A percentile compares a stretch with the other conserved stretches of the same genome.
phyloP scores from a whole-genome alignment of 2,329 filamentous ascomycete genomes.

The Xylaria multiplex region DNA sequence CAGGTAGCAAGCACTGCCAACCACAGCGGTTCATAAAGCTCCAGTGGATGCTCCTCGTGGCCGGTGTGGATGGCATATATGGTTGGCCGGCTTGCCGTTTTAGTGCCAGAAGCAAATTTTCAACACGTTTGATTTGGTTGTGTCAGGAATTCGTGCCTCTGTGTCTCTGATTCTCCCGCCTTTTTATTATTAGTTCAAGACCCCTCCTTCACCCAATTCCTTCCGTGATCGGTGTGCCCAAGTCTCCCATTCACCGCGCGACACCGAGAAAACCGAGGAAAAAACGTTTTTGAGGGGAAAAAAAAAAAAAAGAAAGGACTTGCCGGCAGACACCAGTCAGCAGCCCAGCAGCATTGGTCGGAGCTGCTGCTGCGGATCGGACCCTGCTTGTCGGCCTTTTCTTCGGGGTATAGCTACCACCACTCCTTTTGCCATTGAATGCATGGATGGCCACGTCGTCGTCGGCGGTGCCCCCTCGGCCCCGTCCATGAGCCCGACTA shows the following conservation, averaged over 20 bases:
- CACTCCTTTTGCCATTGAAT: conserved; percentile 41
- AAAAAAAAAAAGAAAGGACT: conserved; percentile 27
- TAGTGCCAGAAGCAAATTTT: conserved; percentile 42
- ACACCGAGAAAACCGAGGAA: conserved; percentile 26
- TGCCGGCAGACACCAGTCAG: conserved; percentile 32
- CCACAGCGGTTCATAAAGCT: conserved; percentile 11
- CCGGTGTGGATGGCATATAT: conserved; percentile 31
- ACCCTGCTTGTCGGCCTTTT: conserved; percentile 29
- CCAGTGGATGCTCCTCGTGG: conserved; percentile 29
- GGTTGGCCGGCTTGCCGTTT: conserved; percentile 35
- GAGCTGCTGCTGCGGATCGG: conserved; percentile 35
- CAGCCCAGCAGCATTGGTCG: conserved; percentile 33
- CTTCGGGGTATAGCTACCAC: conserved; percentile 33
- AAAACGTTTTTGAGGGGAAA: not conserved
- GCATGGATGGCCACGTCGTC: conserved; percentile 61
- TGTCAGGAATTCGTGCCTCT: conserved; percentile 22
- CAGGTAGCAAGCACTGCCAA: conserved; percentile 13
- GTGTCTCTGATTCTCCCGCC: conserved; percentile 32
- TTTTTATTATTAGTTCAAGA: conserved; percentile 45
- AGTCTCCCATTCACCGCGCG: conserved; percentile 36
- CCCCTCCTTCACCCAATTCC: conserved; percentile 45
- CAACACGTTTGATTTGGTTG: conserved; percentile 32
- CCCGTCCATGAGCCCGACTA: conserved; percentile 64
- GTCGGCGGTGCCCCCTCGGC: conserved; percentile 57
- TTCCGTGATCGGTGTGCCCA: conserved; percentile 48